Evolutionary conservation across 2,329 filamentous ascomycete genomes (phyloP).

Genomic region (Coniochaeta hoffmannii): DNA sequence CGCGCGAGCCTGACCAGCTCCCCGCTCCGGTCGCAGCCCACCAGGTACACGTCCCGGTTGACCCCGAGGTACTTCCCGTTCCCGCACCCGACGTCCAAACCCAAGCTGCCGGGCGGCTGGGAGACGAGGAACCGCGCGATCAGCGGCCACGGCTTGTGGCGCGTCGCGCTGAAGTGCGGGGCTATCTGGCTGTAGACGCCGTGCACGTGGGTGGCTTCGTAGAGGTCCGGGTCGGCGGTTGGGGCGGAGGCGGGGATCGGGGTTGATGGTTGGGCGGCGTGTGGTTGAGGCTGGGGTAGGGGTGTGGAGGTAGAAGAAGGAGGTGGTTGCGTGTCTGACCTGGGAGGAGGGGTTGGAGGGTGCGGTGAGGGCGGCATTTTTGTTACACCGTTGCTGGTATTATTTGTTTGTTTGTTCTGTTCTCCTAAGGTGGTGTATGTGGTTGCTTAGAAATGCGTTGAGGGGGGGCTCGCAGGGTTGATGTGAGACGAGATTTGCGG

Average conservation of each 20-base stretch:
- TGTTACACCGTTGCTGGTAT: background rate
- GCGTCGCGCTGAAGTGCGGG: slow-evolving; percentile 73
- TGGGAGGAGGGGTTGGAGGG: background rate
- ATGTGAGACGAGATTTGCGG: background rate
- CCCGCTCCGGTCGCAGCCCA: slow-evolving; percentile 76
- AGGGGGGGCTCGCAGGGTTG: background rate
- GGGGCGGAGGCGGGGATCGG: background rate
- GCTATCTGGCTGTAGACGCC: slow-evolving; percentile 84
- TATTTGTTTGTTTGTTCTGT: background rate
- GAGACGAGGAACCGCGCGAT: slow-evolving; percentile 69
- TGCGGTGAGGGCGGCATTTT: background rate
- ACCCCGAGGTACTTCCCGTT: slow-evolving; percentile 93
- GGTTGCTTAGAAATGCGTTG: no score
- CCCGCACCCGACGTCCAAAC: slow-evolving; percentile 88
- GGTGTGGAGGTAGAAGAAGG: background rate
- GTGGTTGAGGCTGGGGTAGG: background rate
- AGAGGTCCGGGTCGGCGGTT: slow-evolving; percentile 27
- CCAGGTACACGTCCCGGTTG: slow-evolving; percentile 67
- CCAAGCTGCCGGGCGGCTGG: slow-evolving; percentile 63
- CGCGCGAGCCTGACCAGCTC: slow-evolving; percentile 45
- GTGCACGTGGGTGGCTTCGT: slow-evolving; percentile 86
- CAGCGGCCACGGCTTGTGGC: slow-evolving; percentile 84
- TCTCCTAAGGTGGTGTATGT: background rate
- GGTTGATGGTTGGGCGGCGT: background rate
- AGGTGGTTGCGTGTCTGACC: background rate